Base-by-base conservation (phyloP, 768 basidiomycete genomes). In the Tephrocybe sp. region DNA sequence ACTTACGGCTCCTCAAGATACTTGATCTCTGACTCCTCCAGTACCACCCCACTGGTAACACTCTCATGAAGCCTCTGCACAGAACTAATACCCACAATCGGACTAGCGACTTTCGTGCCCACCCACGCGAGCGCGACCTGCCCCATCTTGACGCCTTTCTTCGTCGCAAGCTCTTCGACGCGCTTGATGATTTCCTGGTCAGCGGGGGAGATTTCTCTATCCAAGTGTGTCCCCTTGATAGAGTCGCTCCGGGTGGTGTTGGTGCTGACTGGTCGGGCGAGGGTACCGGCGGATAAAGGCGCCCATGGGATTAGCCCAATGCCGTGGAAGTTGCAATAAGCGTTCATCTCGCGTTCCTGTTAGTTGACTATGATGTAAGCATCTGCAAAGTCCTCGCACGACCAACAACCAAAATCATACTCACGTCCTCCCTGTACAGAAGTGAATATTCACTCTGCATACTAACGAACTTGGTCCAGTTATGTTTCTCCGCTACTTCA, bases 271-370 rank as follows among this genome's bases (percentile, higher is more conserved):
- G 73, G 75, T 2, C 74, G 70, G 0, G 72, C 66, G 5, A 78
- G 72, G 23, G 58, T 33, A 4, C 77, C 78, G 5, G 50, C 52
- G 4, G 56, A 52, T 13, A 83, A 68, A 1, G 79, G 77, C 0
- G 70, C 62, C 73, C 76, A 81, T 0, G 80, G 77, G 30, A 84
- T 79, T 67, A n/a, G n/a, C n/a, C n/a, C n/a, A n/a, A n/a, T n/a
- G n/a, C n/a, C n/a, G n/a, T n/a, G n/a, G n/a, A n/a, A 69, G 17
- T 71, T 67, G 59, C 75, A 77, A 60, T 76, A 78, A 4, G 67
- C 60, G 16, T 70, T 59, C 74, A 75, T 72, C 51, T 76, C 75
- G 1, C 70, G 65, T 48, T 78, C 77, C 77, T 76, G 31, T 4
- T 56, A n/a, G 4, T n/a, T n/a, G n/a, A n/a, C n/a, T n/a, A n/a